These are phyloP conservation scores for Colletotrichum somersetense DNA, from an alignment of 2,329 filamentous ascomycete genomes.

Conservation along the genomic window DNA sequence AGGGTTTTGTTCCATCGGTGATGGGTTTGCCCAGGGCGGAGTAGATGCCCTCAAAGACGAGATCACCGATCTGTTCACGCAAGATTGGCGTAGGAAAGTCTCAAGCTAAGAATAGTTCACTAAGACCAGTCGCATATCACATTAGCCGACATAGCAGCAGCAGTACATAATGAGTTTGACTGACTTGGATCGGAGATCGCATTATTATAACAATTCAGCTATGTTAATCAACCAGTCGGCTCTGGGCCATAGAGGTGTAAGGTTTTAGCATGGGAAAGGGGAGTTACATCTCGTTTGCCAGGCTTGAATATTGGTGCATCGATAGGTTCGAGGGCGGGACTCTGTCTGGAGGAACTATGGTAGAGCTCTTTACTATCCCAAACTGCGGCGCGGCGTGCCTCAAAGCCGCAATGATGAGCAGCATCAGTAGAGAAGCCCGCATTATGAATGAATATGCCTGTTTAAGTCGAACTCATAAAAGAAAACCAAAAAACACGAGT, in stretches of 20 bases:
- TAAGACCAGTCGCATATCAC: not conserved
- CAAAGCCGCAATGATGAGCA: constrained; percentile 20
- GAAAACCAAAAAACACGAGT: too few relatives aligned
- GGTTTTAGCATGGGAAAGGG: not conserved
- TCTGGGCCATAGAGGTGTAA: not conserved
- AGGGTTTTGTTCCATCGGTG: constrained; percentile 4
- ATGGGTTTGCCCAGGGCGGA: not conserved
- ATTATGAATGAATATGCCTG: not conserved
- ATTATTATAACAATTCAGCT: not conserved
- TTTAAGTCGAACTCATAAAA: not conserved
- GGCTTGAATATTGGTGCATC: not conserved
- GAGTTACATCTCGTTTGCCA: constrained; percentile 16
- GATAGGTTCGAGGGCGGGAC: not conserved
- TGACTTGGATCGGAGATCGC: not conserved
- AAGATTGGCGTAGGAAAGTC: not conserved
- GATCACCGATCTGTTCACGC: not conserved
- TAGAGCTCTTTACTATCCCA: constrained; percentile 18
- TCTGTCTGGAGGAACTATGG: constrained; percentile 22
- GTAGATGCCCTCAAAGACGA: constrained; percentile 14
- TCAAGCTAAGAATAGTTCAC: not conserved
- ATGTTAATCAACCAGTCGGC: too few relatives aligned
- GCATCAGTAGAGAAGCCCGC: not conserved
- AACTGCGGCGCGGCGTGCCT: constrained; percentile 26
- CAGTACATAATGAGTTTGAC: not conserved
- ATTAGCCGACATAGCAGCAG: not conserved